A percentile compares a stretch with the other conserved stretches of the same genome.
Evolutionary conservation across 23 red algal genomes (phyloP).

Genomic region (Gracilaria gracilis): DNA sequence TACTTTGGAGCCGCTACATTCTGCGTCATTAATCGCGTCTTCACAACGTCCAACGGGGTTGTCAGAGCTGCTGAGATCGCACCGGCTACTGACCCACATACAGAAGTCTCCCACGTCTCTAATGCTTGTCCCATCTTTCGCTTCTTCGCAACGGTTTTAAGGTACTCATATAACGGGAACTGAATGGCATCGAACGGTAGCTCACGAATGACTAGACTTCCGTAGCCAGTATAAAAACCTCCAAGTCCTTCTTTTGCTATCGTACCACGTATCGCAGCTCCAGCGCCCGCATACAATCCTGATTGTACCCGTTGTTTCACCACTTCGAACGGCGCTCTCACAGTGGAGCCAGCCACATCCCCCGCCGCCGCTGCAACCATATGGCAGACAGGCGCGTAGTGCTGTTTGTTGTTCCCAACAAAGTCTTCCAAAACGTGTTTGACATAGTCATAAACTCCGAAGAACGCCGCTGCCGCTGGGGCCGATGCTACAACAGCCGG

Average conservation of each 20-base stretch:
- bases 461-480: constrained; percentile 94
- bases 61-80: constrained; percentile 93
- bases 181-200: constrained; percentile 97
- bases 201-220: constrained; percentile 86
- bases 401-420: constrained; percentile 19
- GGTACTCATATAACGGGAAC: constrained; percentile 96
- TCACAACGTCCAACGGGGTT: constrained; percentile 97
- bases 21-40: constrained; percentile 94
- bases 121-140: constrained; percentile 27
- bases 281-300: constrained; percentile 72
- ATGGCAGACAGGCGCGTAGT: constrained; percentile 66
- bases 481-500: constrained; percentile 95
- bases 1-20: constrained; percentile 52
- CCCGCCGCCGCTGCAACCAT: constrained; percentile 86
- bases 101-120: constrained; percentile 79
- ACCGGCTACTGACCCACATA: constrained; percentile 89
- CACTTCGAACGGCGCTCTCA: constrained; percentile 96
- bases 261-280: constrained; percentile 67
- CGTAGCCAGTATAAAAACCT: constrained; percentile 91
- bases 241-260: constrained; percentile 72
- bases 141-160: constrained; percentile 69
- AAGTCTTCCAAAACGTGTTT: constrained; percentile 67
- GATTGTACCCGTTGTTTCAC: constrained; percentile 98
- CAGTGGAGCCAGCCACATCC: constrained; percentile 78
- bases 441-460: constrained; percentile 90